Base-by-base conservation (phyloP, 148 eudicot genomes). In the Rheum nobile region DNA sequence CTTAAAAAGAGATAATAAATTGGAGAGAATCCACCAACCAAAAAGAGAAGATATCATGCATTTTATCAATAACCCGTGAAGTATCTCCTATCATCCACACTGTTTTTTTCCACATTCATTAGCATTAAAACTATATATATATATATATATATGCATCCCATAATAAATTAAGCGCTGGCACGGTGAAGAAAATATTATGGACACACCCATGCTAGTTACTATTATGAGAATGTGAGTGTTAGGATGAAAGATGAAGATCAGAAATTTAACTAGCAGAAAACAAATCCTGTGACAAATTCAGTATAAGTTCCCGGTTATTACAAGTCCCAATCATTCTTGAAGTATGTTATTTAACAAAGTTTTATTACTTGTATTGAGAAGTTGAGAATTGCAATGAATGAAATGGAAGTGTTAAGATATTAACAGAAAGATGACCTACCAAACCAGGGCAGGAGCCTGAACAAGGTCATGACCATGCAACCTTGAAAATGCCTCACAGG, bases 401-500 rank as follows among this genome's bases (percentile, higher is more conserved):
- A 41, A 3, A 41, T 35, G 37, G 2, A n/a, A n/a, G 37, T 35
- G 37, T 24, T 6, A 28, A 9, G 7, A 24, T 54, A 28, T 29
- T 43, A 24, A 61, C 29, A 50, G 57, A 14, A 44, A 50, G 35
- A 72, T 10, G 44, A 80, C 78, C 35, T 87, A 91, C 98, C 97
- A 86, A 54, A 87, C 80, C 68, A 90, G 73, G 50, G 96, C 75
- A 32, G 98, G 97, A 73, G 86, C 86, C 83, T 73, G 86, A 47
- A 80, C 84, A 79, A 95, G 86, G 48, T 87, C 82, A 72, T 74
- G 86, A 71, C 88, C 85, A 77, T 95, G 98, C 80, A 87, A 75
- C 73, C 85, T 86, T 50, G 97, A 84, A 76, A 95, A 95, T 59
- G 89, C 92, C 77, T 88, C 96, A 31, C 98, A 95, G n/a, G 98